phyloP scores from a whole-genome alignment of 192 early-diverging fungal species.

The Backusella circina region DNA sequence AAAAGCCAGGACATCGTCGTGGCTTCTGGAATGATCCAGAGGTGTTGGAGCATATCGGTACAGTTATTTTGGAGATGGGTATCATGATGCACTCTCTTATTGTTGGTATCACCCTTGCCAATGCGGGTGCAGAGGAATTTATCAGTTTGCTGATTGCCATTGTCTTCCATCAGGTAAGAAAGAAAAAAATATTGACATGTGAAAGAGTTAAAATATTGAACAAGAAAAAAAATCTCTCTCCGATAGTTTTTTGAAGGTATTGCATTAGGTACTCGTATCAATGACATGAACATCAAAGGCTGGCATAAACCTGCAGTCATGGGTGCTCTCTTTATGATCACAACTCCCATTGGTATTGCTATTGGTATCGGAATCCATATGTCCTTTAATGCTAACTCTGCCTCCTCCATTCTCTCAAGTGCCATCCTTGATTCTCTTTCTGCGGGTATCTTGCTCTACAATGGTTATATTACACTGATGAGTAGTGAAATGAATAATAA shows the following conservation, averaged over 20 bases:
- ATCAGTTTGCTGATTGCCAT: slow-evolving; percentile 60
- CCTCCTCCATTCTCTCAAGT: slow-evolving; percentile 56
- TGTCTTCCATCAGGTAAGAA: slow-evolving; percentile 65
- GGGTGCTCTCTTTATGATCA: slow-evolving; percentile 60
- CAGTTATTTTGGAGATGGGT: slow-evolving; percentile 71
- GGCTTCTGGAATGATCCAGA: slow-evolving; percentile 23
- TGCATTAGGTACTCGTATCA: slow-evolving; percentile 71
- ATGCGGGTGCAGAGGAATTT: slow-evolving; percentile 54
- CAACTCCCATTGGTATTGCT: slow-evolving; percentile 78
- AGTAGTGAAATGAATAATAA: slow-evolving; percentile 63
- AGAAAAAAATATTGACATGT: not conserved
- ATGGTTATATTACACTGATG: slow-evolving; percentile 70
- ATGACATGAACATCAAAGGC: slow-evolving; percentile 40
- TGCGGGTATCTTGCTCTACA: slow-evolving; percentile 82
- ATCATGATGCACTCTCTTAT: slow-evolving; percentile 77
- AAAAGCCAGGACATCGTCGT: not conserved
- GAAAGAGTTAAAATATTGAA: not conserved
- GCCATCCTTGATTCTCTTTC: slow-evolving; percentile 79
- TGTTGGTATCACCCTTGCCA: slow-evolving; percentile 69
- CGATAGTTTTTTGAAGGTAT: slow-evolving; percentile 52
- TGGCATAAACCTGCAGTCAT: slow-evolving; percentile 49
- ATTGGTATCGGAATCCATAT: slow-evolving; percentile 74
- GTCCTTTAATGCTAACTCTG: slow-evolving; percentile 53
- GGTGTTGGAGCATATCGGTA: slow-evolving; percentile 35
- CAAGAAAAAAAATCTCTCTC: not conserved